Evolutionary conservation across 2,329 filamentous ascomycete genomes (phyloP).

Genomic region (Fusarium transvaalense): DNA sequence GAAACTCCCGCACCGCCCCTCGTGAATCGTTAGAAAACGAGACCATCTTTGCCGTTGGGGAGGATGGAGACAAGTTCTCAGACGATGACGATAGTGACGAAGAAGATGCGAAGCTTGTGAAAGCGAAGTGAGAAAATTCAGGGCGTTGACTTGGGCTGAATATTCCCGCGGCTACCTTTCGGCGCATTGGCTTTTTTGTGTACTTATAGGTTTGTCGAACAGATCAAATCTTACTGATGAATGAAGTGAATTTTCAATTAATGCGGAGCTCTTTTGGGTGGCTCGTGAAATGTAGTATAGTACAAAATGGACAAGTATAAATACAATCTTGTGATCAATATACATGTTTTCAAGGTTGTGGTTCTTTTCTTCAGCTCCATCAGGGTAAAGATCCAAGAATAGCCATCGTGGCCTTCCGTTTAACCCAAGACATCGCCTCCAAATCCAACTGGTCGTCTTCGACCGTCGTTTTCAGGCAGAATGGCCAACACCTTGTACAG

Average conservation of each 20-base stretch:
- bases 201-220: slow-evolving; percentile 36
- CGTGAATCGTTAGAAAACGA: slow-evolving; percentile 80
- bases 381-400: background rate
- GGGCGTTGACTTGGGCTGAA: slow-evolving; percentile 9
- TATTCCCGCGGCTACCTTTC: background rate
- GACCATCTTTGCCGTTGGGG: slow-evolving; percentile 95
- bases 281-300: slow-evolving; percentile 20
- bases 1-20: slow-evolving; percentile 55
- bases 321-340: slow-evolving; percentile 22
- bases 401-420: background rate
- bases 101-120: slow-evolving; percentile 69
- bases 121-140: slow-evolving; percentile 54
- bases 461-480: slow-evolving; percentile 81
- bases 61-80: slow-evolving; percentile 84
- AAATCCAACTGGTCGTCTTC: slow-evolving; percentile 88
- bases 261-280: slow-evolving; percentile 3
- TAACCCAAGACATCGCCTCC: slow-evolving; percentile 72
- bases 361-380: background rate
- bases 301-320: slow-evolving; percentile 3
- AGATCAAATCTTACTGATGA: slow-evolving; percentile 37
- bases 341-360: slow-evolving; percentile 30
- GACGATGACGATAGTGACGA: slow-evolving; percentile 74
- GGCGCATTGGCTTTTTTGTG: slow-evolving; percentile 38
- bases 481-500: slow-evolving; percentile 95
- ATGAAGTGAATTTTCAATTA: slow-evolving; percentile 32